A percentile compares a stretch with the other conserved stretches of the same genome.
Evolutionary conservation across 2,329 filamentous ascomycete genomes (phyloP).

Genomic region (Ascochyta koolunga): DNA sequence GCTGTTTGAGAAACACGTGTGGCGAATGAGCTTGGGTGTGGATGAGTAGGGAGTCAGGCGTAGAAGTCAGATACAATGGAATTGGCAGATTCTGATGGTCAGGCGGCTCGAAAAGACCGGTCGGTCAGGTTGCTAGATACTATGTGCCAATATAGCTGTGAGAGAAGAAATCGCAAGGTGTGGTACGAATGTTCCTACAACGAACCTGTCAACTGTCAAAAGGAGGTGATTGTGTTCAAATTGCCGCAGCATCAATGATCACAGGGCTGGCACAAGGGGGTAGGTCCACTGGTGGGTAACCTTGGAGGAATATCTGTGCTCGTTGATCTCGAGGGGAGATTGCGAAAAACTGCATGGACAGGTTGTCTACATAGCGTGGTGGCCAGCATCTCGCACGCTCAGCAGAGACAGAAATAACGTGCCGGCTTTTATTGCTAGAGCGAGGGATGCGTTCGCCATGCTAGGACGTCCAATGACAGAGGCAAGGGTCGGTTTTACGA

Average conservation of each 20-base stretch:
- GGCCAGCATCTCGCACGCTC: constrained; percentile 5
- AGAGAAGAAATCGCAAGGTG: constrained; percentile 1
- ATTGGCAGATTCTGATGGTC: background rate
- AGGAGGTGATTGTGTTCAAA: constrained; percentile 22
- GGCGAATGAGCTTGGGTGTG: background rate
- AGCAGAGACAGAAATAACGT: constrained; percentile 5
- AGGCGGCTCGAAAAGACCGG: constrained; percentile 17
- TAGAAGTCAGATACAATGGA: background rate
- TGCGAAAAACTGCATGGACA: background rate
- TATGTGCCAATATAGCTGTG: background rate
- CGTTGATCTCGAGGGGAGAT: background rate
- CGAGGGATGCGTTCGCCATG: constrained; percentile 8
- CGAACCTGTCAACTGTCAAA: constrained; percentile 32
- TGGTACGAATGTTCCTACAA: constrained; percentile 17
- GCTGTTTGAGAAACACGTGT: constrained; percentile 11
- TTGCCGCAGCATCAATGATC: constrained; percentile 2
- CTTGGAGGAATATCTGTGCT: background rate
- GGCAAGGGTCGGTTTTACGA: constrained; percentile 6
- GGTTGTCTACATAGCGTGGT: constrained; percentile 10
- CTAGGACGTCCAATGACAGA: background rate
- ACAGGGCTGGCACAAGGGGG: constrained; percentile 1
- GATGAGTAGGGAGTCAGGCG: background rate
- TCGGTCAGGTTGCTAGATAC: background rate
- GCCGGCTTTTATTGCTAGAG: constrained; percentile 5
- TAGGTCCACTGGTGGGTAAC: constrained; percentile 3